A percentile compares a stretch with the other conserved stretches of the same genome.
Evolutionary conservation across 2,329 filamentous ascomycete species (phyloP).

Genomic region (Laburnicola sp.): DNA sequence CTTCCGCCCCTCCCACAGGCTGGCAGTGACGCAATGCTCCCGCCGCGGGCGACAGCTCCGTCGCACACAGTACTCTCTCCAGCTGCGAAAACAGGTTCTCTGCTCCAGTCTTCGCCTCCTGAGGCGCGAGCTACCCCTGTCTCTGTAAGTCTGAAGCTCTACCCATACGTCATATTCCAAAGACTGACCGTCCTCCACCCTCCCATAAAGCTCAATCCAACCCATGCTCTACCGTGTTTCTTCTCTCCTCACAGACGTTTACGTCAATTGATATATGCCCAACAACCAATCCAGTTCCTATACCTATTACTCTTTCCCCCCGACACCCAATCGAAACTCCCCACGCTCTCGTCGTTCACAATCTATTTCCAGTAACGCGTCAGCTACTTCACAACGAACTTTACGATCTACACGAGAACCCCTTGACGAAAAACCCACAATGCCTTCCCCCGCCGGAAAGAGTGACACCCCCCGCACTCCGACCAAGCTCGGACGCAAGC

Average conservation of each 20-base stretch:
- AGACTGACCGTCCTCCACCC: slow-evolving; percentile 20
- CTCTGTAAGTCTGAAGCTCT: slow-evolving; percentile 13
- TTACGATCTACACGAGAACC: slow-evolving; percentile 37
- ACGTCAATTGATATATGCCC: slow-evolving; percentile 52
- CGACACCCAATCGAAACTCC: slow-evolving; percentile 51
- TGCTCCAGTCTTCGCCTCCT: slow-evolving; percentile 21
- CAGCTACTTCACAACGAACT: slow-evolving; percentile 37
- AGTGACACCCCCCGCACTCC: slow-evolving; percentile 54
- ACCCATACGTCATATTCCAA: slow-evolving; percentile 42
- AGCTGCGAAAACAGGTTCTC: slow-evolving; percentile 45
- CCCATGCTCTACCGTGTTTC: slow-evolving; percentile 17
- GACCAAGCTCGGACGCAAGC: slow-evolving; percentile 54
- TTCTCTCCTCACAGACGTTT: slow-evolving; percentile 35
- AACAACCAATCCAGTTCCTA: slow-evolving; percentile 52
- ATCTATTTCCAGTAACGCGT: slow-evolving; percentile 46
- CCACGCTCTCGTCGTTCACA: slow-evolving; percentile 42
- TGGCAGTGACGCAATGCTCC: slow-evolving; percentile 43
- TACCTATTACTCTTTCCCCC: slow-evolving; percentile 57
- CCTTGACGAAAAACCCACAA: slow-evolving; percentile 38
- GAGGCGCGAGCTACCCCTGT: slow-evolving; percentile 43
- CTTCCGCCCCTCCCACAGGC: slow-evolving; percentile 39
- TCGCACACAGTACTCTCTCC: slow-evolving; percentile 29
- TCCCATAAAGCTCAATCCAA: slow-evolving; percentile 37
- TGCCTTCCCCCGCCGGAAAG: slow-evolving; percentile 58
- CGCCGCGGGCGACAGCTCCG: slow-evolving; percentile 26